Evolutionary conservation across 345 rosid genomes (phyloP).

Genomic region (Camelina neglecta): DNA sequence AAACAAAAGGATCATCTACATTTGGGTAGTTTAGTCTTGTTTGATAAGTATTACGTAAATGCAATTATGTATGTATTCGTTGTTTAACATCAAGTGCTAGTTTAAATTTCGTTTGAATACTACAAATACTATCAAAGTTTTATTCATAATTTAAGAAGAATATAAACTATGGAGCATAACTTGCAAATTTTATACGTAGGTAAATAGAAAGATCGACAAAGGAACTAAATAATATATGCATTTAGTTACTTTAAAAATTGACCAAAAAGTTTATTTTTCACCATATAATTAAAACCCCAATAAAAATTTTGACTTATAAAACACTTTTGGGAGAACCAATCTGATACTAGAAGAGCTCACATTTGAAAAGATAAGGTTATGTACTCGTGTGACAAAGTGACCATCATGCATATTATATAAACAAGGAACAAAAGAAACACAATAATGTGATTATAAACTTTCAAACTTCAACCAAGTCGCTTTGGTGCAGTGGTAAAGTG

Average conservation of each 20-base stretch:
- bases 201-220: background rate
- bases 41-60: background rate
- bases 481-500: too few relatives aligned
- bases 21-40: background rate
- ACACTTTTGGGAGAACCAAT: background rate
- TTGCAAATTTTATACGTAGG: background rate
- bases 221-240: too few relatives aligned
- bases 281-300: background rate
- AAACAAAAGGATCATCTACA: background rate
- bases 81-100: background rate
- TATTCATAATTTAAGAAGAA: background rate
- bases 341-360: background rate
- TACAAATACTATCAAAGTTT: background rate
- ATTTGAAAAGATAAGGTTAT: background rate
- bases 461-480: background rate
- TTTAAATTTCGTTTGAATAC: background rate
- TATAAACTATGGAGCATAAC: background rate
- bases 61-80: background rate
- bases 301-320: background rate
- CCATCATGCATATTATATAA: too few relatives aligned
- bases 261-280: too few relatives aligned
- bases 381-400: background rate
- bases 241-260: background rate
- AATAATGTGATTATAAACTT: background rate
- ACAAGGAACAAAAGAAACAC: background rate